Conservation (phyloP, 148 eudicot species). For the Rhododendron griersonianum region DNA sequence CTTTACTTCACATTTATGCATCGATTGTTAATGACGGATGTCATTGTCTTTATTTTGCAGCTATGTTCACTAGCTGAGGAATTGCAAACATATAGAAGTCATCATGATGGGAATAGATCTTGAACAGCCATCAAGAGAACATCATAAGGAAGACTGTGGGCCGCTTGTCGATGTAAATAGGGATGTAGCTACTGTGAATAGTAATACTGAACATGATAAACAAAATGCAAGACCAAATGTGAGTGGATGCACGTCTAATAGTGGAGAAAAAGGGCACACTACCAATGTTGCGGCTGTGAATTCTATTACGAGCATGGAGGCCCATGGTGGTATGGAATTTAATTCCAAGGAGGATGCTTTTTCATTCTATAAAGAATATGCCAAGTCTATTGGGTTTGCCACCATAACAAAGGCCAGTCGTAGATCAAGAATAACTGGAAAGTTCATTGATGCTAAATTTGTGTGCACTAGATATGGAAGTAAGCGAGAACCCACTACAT, state of each 20-base stretch:
- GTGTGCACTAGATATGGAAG: conserved; percentile 71
- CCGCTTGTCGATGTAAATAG: background rate
- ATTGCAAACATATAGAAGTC: background rate
- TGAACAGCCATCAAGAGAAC: conserved; percentile 14
- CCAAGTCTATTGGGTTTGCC: conserved; percentile 64
- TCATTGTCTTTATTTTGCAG: background rate
- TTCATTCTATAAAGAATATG: conserved; percentile 64
- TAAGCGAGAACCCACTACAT: conserved; percentile 35
- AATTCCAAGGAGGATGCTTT: conserved; percentile 76
- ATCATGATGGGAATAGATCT: conserved; percentile 14
- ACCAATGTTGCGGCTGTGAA: conserved; percentile 20
- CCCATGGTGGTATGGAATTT: conserved; percentile 53
- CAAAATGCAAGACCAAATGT: background rate
- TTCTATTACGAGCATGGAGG: conserved; percentile 27
- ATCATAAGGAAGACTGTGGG: conserved; percentile 8
- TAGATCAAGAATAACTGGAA: conserved; percentile 62
- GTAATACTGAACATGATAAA: background rate
- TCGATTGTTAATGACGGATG: background rate
- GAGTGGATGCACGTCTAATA: conserved; percentile 3
- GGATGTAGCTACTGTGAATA: background rate
- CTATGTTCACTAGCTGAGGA: background rate
- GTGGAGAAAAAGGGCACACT: conserved; percentile 14
- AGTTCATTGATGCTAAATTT: conserved; percentile 79
- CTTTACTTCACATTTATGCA: background rate
- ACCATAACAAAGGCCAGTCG: conserved; percentile 69